Percentiles rank a stretch among this genome's conserved stretches.
These are phyloP conservation scores for Aspergillus bridgeri DNA, from an alignment of 495 filamentous ascomycete genomes.

Conservation along the genomic window DNA sequence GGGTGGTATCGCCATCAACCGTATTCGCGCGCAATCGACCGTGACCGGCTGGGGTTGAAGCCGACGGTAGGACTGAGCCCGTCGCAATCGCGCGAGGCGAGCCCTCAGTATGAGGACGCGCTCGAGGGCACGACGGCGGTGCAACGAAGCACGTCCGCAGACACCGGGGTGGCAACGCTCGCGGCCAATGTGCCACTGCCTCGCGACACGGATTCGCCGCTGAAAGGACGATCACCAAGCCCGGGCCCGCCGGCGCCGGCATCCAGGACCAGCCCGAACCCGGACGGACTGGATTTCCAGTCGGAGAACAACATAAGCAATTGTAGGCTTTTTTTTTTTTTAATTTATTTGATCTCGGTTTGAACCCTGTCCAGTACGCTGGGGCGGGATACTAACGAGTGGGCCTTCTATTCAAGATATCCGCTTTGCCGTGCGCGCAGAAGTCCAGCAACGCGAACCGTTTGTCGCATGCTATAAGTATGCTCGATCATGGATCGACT, in stretches of 20 bases:
- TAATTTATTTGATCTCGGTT: constrained; percentile 20
- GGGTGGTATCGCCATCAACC: constrained; percentile 62
- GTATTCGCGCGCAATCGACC: constrained; percentile 35
- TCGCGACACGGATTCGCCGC: constrained; percentile 46
- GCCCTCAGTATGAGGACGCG: constrained; percentile 55
- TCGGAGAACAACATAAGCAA: constrained; percentile 49
- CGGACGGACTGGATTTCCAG: constrained; percentile 32
- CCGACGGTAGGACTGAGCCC: constrained; percentile 45
- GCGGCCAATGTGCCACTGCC: constrained; percentile 58
- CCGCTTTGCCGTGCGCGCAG: constrained; percentile 78
- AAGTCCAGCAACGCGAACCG: constrained; percentile 83
- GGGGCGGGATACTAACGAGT: constrained; percentile 36
- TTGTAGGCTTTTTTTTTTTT: constrained; percentile 38
- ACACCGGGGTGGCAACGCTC: constrained; percentile 50
- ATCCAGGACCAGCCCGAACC: constrained; percentile 20
- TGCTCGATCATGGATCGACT: constrained; percentile 53
- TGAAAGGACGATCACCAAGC: constrained; percentile 51
- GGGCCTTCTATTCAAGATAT: constrained; percentile 56
- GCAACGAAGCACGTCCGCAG: constrained; percentile 26
- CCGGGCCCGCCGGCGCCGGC: constrained; percentile 34
- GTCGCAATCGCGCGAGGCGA: constrained; percentile 49
- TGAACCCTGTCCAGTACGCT: constrained; percentile 29
- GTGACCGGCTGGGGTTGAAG: constrained; percentile 35
- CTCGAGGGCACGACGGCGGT: constrained; percentile 33
- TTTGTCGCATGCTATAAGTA: constrained; percentile 70